Percentiles rank a stretch among this genome's conserved stretches.
Conservation (phyloP, 495 filamentous ascomycete genomes). For the Opeltia flavorubescens region DNA sequence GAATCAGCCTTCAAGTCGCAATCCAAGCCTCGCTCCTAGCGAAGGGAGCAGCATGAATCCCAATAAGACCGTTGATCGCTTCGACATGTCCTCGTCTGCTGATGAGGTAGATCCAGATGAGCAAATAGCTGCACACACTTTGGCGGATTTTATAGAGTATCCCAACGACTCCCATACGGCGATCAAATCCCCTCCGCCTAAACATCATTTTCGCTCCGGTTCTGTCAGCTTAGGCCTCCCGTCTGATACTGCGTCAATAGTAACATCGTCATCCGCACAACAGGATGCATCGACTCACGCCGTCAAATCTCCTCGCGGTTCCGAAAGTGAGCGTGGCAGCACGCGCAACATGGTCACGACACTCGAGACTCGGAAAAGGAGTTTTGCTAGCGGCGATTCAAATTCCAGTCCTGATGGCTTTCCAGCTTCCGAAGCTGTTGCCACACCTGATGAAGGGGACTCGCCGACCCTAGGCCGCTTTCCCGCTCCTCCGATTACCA, state of each 20-base stretch:
- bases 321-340: not conserved
- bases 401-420: not conserved
- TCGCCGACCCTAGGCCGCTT: not conserved
- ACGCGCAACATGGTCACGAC: not conserved
- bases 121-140: not conserved
- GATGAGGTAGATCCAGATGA: not conserved
- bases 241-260: not conserved
- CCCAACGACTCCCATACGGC: constrained; percentile 4
- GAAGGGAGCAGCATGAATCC: not conserved
- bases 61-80: constrained; percentile 3
- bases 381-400: not conserved
- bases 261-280: not conserved
- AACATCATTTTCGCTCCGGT: not conserved
- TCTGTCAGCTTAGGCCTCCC: not conserved
- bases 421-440: not conserved
- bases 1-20: not conserved
- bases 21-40: not conserved
- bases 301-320: not conserved
- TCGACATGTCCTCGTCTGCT: constrained; percentile 3
- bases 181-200: constrained; percentile 9
- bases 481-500: not conserved
- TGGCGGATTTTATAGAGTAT: constrained; percentile 4
- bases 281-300: not conserved
- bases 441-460: not conserved
- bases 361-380: not conserved